Base-by-base conservation (phyloP, 2,329 filamentous ascomycete species). In the Aspergillus unguis region DNA sequence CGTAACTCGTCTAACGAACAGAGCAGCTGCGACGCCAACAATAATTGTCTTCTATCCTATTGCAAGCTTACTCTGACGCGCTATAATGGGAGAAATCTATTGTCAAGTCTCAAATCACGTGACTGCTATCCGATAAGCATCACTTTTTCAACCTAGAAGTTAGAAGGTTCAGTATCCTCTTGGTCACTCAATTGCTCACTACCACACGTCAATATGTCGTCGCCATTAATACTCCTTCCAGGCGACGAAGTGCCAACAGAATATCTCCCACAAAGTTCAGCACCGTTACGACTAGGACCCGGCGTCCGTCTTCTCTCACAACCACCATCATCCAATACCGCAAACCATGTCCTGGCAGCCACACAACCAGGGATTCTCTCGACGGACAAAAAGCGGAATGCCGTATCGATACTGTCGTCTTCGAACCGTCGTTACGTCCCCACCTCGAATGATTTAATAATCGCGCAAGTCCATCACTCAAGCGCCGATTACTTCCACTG, bases 231-330 rank as follows among this genome's bases (percentile, higher is more conserved):
- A 57, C 82, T 96, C 56, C 82, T 97, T 5, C 94, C 94, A 0
- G 92, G 94, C 60, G 91, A 96, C 62, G 67, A 75, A 31, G 80
- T 96, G 42, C 83, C 89, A 53, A 70, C 81, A 1, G 77, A 81
- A 27, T 73, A 81, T 33, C 79, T 95, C 35, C 89, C 90, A 2
- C 79, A 80, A 44, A 89, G 83, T 56, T 80, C 78, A 54, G 78
- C 78, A 58, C 83, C 90, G 36, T 78, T 96, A 58, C 89, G 88
- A 51, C 80, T 96, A 27, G 92, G 92, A 28, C 88, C 90, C 11
- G 92, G 92, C 50, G 80, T 96, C 52, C 87, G 87, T 56, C 85
- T 95, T 70, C 84, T 90, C 54, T 88, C 89, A 40, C 87, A 84
- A 79, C 85, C 58, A 78, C 88, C 58, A 81, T 84, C 50, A 85